Conservation (phyloP, 2,329 filamentous ascomycete species). For the Diplodia intermedia region DNA sequence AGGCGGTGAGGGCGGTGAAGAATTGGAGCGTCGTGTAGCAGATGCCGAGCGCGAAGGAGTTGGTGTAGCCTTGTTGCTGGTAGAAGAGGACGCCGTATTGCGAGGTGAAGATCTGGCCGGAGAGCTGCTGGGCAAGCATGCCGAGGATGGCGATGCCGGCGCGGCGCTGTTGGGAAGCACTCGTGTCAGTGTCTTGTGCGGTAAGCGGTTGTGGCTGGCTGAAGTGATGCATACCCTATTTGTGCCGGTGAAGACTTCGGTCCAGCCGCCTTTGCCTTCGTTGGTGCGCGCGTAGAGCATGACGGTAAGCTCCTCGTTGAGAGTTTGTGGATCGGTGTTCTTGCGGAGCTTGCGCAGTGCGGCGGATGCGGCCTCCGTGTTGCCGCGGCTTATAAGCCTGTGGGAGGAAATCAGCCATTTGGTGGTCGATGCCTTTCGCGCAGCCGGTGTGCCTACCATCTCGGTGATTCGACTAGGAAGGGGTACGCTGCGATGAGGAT, state of each 20-base stretch:
- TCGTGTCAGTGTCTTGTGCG: neutral
- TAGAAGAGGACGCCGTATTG: constrained; percentile 31
- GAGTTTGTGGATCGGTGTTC: constrained; percentile 10
- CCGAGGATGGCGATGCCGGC: constrained; percentile 25
- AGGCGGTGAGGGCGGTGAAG: constrained; percentile 17
- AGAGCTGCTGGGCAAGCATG: constrained; percentile 26
- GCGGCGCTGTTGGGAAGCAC: neutral
- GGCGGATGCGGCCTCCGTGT: constrained; percentile 16
- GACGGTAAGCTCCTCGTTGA: constrained; percentile 20
- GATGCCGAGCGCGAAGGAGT: constrained; percentile 26
- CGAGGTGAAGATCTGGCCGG: constrained; percentile 30
- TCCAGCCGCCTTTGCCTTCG: constrained; percentile 22
- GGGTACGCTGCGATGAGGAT: constrained; percentile 28
- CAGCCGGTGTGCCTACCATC: constrained; percentile 7
- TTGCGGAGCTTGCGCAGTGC: constrained; percentile 22
- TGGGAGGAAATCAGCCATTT: neutral
- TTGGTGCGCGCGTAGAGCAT: constrained; percentile 26
- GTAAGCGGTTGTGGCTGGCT: neutral
- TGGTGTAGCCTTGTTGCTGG: constrained; percentile 29
- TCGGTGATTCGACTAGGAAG: constrained; percentile 23
- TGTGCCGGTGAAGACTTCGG: constrained; percentile 17
- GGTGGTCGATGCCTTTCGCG: neutral
- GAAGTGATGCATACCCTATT: neutral
- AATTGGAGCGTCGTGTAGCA: constrained; percentile 26
- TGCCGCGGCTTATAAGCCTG: constrained; percentile 27